Percentiles rank a stretch among this genome's conserved stretches.
These are phyloP conservation scores for Lactifluus volemus DNA, from an alignment of 768 basidiomycete genomes.

Conservation along the genomic window DNA sequence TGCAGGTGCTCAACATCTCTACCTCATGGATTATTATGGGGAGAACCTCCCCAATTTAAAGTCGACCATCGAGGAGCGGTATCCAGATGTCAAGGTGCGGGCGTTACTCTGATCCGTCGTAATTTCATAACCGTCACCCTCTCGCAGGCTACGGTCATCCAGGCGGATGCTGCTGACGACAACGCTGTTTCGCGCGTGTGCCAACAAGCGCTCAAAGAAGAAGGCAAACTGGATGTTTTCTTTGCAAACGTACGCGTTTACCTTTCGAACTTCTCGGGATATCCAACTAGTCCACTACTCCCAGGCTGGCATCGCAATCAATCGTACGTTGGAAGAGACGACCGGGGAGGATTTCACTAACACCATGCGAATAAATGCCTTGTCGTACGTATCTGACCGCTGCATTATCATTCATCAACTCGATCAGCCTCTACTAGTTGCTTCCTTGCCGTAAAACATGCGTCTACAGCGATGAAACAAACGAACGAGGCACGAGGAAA, in stretches of 20 bases:
- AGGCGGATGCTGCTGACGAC: constrained; percentile 82
- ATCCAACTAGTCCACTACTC: background rate
- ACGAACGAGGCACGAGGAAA: constrained; percentile 62
- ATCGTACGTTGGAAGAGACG: constrained; percentile 39
- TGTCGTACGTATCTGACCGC: constrained; percentile 36
- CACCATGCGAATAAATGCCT: constrained; percentile 64
- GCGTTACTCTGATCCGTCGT: background rate
- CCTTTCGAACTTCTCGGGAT: background rate
- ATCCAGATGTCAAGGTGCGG: constrained; percentile 71
- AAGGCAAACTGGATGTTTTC: constrained; percentile 86
- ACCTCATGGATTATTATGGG: constrained; percentile 62
- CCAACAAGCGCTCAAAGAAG: constrained; percentile 63
- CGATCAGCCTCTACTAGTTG: constrained; percentile 39
- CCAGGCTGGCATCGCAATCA: constrained; percentile 60
- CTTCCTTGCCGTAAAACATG: constrained; percentile 85
- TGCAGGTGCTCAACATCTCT: constrained; percentile 67
- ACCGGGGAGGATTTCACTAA: constrained; percentile 64
- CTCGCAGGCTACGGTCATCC: constrained; percentile 61
- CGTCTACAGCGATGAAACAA: constrained; percentile 71
- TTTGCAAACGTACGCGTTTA: constrained; percentile 73
- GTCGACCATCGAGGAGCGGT: constrained; percentile 52
- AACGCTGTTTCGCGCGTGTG: constrained; percentile 58
- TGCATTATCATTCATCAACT: background rate
- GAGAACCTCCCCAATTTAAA: constrained; percentile 65
- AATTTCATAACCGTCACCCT: background rate